Base-by-base conservation (phyloP, 768 basidiomycete genomes). In the Mycena galericulata region DNA sequence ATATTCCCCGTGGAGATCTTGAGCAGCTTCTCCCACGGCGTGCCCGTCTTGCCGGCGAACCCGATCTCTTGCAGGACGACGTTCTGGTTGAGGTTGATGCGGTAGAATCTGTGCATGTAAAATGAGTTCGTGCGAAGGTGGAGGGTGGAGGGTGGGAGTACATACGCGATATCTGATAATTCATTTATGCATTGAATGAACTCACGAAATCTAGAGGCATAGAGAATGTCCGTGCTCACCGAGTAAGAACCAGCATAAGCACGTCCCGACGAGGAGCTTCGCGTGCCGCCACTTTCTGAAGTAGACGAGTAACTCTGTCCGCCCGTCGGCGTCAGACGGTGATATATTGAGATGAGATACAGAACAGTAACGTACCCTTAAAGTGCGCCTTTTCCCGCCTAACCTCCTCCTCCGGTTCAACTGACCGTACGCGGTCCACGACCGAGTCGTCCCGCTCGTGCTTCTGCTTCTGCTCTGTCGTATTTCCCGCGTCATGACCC, bases 51-150 rank as follows among this genome's bases (percentile, higher is more conserved):
- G 14, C 91, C 91, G 54, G 84, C 90, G 72, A 85, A 93, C 0
- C 91, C 92, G 38, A 95, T 93, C 72, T 88, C 83, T 69, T 89
- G 80, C 10, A 95, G 85, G 22, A 95, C 91, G 71, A 92, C 89
- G 72, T 89, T 91, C 72, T 92, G 91, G 81, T 93, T 93, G 22
- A 86, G 71, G 66, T 85, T 85, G 80, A 94, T 90, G 4, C 93
- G 92, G 77, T 93, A 93, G 78, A 92, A 92, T 0, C 89, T 90
- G 58, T 15, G n/a, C n/a, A n/a, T n/a, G n/a, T n/a, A n/a, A n/a
- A n/a, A n/a, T n/a, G n/a, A n/a, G n/a, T n/a, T n/a, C n/a, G n/a
- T n/a, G n/a, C n/a, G n/a, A n/a, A n/a, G n/a, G n/a, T n/a, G n/a
- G n/a, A n/a, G n/a, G n/a, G n/a, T n/a, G n/a, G n/a, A n/a, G n/a